A percentile compares a stretch with the other conserved stretches of the same genome.
These are phyloP conservation scores for Golubevia pallescens DNA, from an alignment of 1,284 basidiomycete species.

Conservation along the genomic window DNA sequence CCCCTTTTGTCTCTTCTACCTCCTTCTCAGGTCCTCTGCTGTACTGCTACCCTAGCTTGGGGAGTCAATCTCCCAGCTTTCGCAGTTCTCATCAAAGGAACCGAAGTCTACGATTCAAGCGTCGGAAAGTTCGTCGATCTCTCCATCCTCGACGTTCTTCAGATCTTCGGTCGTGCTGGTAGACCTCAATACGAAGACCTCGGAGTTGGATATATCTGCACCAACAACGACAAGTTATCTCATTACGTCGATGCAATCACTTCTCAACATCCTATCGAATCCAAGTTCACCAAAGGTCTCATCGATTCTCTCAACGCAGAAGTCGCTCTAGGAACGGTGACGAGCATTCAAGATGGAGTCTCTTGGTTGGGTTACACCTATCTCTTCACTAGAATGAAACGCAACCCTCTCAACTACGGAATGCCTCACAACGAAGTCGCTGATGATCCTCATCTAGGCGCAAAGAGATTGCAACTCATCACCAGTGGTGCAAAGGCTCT, in stretches of 20 bases:
- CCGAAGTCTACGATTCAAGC: constrained; percentile 77
- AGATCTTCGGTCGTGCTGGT: constrained; percentile 95
- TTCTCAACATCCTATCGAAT: constrained; percentile 93
- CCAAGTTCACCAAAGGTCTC: constrained; percentile 87
- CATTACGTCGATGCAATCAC: constrained; percentile 91
- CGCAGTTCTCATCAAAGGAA: constrained; percentile 96
- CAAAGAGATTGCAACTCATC: constrained; percentile 78
- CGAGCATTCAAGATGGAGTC: constrained; percentile 83
- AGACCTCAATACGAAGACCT: constrained; percentile 93
- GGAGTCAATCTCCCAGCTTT: constrained; percentile 99
- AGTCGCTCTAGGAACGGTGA: constrained; percentile 90
- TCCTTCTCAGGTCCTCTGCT: constrained; percentile 92
- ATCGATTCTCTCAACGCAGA: constrained; percentile 94
- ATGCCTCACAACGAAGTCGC: constrained; percentile 76
- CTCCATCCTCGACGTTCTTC: constrained; percentile 92
- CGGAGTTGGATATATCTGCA: constrained; percentile 96
- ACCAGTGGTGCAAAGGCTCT: constrained; percentile 76
- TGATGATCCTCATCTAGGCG: constrained; percentile 80
- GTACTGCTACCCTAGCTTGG: constrained; percentile 98
- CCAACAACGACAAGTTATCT: constrained; percentile 86
- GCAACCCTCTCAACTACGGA: constrained; percentile 88
- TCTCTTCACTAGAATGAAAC: constrained; percentile 91
- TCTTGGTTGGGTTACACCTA: constrained; percentile 98
- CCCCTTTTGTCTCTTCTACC: background rate
- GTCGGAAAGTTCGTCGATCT: constrained; percentile 79